Base-by-base conservation (phyloP, 2,329 filamentous ascomycete species). In the Stylonectria norvegica region DNA sequence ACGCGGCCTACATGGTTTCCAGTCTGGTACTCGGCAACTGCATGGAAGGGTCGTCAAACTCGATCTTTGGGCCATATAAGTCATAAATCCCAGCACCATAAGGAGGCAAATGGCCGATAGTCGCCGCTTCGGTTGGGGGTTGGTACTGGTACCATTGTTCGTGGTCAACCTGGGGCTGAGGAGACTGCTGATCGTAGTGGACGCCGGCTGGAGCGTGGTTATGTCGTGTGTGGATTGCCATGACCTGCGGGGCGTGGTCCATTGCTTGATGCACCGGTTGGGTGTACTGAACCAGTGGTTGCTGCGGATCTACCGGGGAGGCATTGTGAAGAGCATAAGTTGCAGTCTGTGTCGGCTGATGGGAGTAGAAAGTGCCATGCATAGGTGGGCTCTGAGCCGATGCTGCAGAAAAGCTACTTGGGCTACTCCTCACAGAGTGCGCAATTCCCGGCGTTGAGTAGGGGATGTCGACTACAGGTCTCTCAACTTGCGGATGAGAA, bases 81-180 rank as follows among this genome's bases (percentile, higher is more conserved):
- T 77, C 73, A 48, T 74, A 75, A 12, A 75, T 65, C n/a, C 63
- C 66, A 14, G 70, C 64, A 5, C 69, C 68, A 43, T 72, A 79
- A 5, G 70, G 62, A 10, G 73, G 72, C 4, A 78, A 51, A 47
- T 73, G 69, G 14, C 75, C 69, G 38, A 79, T 76, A 33, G 71
- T 74, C 31, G 72, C 61, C 30, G 80, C 73, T 55, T 76, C 76
- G n/a, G 78, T 72, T 0, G 76, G 76, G 9, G 74, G 55, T 51
- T 81, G 76, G 52, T 79, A 81, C 20, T 72, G 67, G 47, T 77
- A 79, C 75, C 78, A 81, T 16, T 72, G 68, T 32, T 75, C 70
- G 20, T 71, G 7, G 7, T n/a, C 30, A 5, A 16, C 61, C 39
- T 70, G 64, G 4, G 58, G 50, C 42, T 74, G 72, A 7, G 64